These are phyloP conservation scores for Metschnikowia aberdeeniae DNA, from an alignment of 805 yeast species.

Conservation along the genomic window DNA sequence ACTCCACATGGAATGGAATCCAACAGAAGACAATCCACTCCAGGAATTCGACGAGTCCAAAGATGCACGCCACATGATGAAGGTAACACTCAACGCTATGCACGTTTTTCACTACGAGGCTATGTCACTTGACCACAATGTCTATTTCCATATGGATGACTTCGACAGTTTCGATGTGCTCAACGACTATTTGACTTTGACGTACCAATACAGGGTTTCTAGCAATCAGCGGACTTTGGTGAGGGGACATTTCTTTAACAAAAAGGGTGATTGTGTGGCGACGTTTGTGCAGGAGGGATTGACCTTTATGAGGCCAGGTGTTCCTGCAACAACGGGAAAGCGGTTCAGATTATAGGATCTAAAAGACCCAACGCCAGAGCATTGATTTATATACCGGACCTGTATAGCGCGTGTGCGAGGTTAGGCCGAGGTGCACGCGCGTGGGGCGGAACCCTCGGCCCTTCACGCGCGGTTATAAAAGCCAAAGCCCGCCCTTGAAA, in stretches of 20 bases:
- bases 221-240: conserved; percentile 35
- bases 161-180: conserved; percentile 25
- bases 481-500: no score
- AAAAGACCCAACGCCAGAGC: background rate
- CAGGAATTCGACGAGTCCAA: conserved; percentile 29
- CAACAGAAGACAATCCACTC: conserved; percentile 28
- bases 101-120: conserved; percentile 40
- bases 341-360: conserved; percentile 2
- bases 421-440: no score
- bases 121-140: conserved; percentile 43
- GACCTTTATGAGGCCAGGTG: conserved; percentile 29
- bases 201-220: conserved; percentile 33
- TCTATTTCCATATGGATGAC: conserved; percentile 36
- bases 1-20: conserved; percentile 41
- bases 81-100: conserved; percentile 13
- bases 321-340: conserved; percentile 8
- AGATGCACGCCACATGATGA: conserved; percentile 28
- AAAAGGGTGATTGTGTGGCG: conserved; percentile 31
- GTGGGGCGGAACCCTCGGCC: no score
- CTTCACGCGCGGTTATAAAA: no score
- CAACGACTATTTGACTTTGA: conserved; percentile 35
- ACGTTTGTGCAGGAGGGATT: conserved; percentile 42
- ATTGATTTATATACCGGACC: no score
- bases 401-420: no score
- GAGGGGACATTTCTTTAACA: conserved; percentile 34